A percentile compares a stretch with the other conserved stretches of the same genome.
phyloP scores from a whole-genome alignment of 805 yeast genomes.

The Hanseniaspora lindneri region DNA sequence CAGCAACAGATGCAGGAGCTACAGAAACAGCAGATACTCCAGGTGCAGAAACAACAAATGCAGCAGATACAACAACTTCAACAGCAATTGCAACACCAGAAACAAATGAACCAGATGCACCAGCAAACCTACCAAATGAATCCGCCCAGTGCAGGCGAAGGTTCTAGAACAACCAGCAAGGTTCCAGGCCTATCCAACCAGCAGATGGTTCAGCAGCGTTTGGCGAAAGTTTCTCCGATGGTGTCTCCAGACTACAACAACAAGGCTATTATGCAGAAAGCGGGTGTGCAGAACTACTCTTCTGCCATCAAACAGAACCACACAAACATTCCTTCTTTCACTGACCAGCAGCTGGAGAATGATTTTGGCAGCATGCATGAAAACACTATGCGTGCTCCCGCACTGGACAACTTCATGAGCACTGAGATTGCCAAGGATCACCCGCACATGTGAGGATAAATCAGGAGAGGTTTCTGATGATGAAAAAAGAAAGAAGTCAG shows the following conservation, averaged over 20 bases:
- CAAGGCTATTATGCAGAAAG: background rate
- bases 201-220: slow-evolving; percentile 17
- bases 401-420: too few relatives aligned
- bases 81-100: slow-evolving; percentile 20
- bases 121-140: background rate
- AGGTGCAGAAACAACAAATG: slow-evolving; percentile 17
- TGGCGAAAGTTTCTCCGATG: slow-evolving; percentile 9
- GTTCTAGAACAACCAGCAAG: slow-evolving; percentile 24
- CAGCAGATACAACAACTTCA: slow-evolving; percentile 20
- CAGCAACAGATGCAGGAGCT: slow-evolving; percentile 14
- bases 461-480: too few relatives aligned
- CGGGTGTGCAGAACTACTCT: too few relatives aligned
- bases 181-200: slow-evolving; percentile 15
- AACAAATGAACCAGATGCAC: slow-evolving; percentile 17
- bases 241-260: background rate
- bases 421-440: too few relatives aligned
- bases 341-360: too few relatives aligned
- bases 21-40: slow-evolving; percentile 16
- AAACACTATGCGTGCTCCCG: too few relatives aligned
- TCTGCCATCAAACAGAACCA: too few relatives aligned
- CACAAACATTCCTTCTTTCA: too few relatives aligned
- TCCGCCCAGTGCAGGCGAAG: background rate
- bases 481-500: too few relatives aligned
- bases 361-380: too few relatives aligned
- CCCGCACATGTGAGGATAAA: too few relatives aligned